Conservation (phyloP, 345 rosid genomes). For the Bretschneidera sinensis region DNA sequence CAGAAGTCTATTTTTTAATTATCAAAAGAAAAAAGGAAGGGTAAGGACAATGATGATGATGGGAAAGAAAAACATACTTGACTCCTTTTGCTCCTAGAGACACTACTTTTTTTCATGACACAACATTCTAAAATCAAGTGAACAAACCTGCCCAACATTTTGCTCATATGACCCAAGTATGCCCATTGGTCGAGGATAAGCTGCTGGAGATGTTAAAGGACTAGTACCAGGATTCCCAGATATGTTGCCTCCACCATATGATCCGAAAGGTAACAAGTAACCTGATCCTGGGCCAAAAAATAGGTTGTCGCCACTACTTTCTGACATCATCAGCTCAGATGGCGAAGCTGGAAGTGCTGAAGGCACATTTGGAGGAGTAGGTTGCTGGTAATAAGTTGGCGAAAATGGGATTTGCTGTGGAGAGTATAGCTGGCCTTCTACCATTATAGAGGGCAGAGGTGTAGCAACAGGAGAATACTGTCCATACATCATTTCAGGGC, state of each 20-base stretch:
- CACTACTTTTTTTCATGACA: not conserved
- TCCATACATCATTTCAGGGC: conserved; percentile 48
- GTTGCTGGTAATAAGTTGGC: conserved; percentile 39
- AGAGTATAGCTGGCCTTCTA: conserved; percentile 50
- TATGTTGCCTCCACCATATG: conserved; percentile 43
- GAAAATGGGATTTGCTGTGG: conserved; percentile 50
- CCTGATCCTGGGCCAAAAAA: conserved; percentile 46
- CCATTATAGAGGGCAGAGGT: conserved; percentile 44
- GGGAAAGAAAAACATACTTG: not conserved
- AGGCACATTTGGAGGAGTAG: conserved; percentile 30
- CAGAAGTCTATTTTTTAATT: too few species aligned
- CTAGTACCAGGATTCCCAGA: conserved; percentile 35
- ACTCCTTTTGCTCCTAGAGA: not conserved
- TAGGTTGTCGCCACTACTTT: conserved; percentile 34
- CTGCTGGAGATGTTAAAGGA: conserved; percentile 34
- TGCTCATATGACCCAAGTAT: conserved; percentile 75
- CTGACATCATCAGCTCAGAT: conserved; percentile 38
- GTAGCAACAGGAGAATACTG: conserved; percentile 47
- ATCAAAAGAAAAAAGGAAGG: too few species aligned
- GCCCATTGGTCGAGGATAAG: conserved; percentile 63
- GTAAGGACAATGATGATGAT: not conserved
- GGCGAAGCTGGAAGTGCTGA: conserved; percentile 40
- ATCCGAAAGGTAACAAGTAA: conserved; percentile 46
- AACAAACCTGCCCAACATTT: conserved; percentile 46
- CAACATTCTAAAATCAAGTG: too few species aligned